Conservation (phyloP, 1,284 basidiomycete genomes). For the Trichosporon ovoides region DNA sequence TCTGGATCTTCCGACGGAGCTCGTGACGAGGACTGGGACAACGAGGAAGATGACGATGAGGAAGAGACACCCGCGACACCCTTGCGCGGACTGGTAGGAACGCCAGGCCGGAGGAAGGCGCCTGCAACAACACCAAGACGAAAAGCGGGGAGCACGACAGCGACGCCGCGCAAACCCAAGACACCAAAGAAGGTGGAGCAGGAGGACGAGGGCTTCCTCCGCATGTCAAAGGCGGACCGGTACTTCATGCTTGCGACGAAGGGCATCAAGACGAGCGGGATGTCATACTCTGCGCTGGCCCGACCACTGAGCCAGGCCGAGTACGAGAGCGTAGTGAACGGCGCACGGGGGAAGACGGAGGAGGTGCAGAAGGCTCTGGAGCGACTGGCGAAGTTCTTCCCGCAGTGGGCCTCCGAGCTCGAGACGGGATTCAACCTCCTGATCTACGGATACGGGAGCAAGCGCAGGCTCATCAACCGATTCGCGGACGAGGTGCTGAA, state of each 20-base stretch:
- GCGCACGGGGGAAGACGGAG: neutral
- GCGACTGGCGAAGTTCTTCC: constrained; percentile 1
- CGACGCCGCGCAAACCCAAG: constrained; percentile 23
- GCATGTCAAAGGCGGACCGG: constrained; percentile 60
- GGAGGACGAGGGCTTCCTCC: constrained; percentile 40
- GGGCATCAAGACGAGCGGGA: constrained; percentile 64
- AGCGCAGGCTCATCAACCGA: constrained; percentile 64
- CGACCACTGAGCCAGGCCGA: constrained; percentile 53
- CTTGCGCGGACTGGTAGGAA: constrained; percentile 21
- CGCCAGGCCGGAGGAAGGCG: constrained; percentile 27
- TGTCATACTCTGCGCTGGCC: constrained; percentile 67
- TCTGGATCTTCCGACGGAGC: constrained; percentile 18
- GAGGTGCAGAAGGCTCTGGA: constrained; percentile 29
- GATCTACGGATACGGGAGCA: constrained; percentile 82
- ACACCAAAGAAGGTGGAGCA: constrained; percentile 4
- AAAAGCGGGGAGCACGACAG: constrained; percentile 7
- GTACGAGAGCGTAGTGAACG: constrained; percentile 30
- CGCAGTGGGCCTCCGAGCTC: constrained; percentile 64
- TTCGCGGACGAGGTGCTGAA: constrained; percentile 60
- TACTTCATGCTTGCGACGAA: constrained; percentile 65
- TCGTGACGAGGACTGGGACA: constrained; percentile 27
- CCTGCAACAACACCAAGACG: constrained; percentile 17
- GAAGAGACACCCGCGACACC: constrained; percentile 10
- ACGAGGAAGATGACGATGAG: constrained; percentile 26
- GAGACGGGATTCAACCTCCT: constrained; percentile 75